Conservation (phyloP, 805 yeast species). For the Nakazawaea laoshanensis region DNA sequence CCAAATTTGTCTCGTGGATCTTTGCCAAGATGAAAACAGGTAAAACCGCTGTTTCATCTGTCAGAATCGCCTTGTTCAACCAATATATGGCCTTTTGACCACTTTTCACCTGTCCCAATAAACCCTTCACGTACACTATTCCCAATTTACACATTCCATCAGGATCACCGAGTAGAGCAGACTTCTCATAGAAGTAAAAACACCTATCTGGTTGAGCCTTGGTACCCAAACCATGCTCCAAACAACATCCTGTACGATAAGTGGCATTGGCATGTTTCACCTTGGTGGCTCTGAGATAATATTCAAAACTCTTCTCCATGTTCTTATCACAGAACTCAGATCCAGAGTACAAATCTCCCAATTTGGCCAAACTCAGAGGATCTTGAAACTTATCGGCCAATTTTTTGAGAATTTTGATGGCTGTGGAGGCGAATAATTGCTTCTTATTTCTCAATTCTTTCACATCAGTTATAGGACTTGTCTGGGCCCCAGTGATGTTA, state of each 20-base stretch:
- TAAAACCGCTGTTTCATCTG: conserved; percentile 4
- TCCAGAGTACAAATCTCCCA: conserved; percentile 55
- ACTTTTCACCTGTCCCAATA: conserved; percentile 27
- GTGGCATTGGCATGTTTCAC: conserved; percentile 51
- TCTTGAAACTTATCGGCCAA: conserved; percentile 36
- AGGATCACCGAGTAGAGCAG: conserved; percentile 54
- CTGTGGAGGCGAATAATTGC: conserved; percentile 46
- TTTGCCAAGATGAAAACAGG: conserved; percentile 26
- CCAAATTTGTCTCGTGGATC: conserved; percentile 25
- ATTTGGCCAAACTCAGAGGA: conserved; percentile 49
- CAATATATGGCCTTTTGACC: conserved; percentile 38
- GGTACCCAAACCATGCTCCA: conserved; percentile 57
- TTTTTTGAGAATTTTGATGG: conserved; percentile 52
- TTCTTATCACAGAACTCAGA: conserved; percentile 43
- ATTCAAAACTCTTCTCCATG: conserved; percentile 51
- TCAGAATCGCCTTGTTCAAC: conserved; percentile 32
- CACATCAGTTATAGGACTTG: conserved; percentile 26
- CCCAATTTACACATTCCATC: conserved; percentile 73
- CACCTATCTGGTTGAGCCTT: conserved; percentile 36
- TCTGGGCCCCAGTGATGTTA: conserved; percentile 37
- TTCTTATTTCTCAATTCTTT: conserved; percentile 43
- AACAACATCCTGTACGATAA: conserved; percentile 63
- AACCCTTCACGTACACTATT: conserved; percentile 48
- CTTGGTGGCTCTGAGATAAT: conserved; percentile 51
- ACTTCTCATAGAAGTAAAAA: conserved; percentile 43